Conservation (phyloP, 306 rosid genomes). For the Trifolium subterraneum region DNA sequence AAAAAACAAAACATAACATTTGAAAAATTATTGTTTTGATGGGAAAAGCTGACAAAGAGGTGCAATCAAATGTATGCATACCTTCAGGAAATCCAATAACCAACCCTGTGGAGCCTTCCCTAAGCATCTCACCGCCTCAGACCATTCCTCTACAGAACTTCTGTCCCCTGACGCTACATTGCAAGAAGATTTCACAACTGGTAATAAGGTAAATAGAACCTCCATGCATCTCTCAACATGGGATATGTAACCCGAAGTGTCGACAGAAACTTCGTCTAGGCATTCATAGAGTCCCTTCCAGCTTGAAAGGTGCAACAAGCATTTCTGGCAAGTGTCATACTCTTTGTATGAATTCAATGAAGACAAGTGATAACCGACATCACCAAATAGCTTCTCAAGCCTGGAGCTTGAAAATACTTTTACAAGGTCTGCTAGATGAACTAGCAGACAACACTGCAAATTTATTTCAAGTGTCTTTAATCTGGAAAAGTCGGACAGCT, state of each 20-base stretch:
- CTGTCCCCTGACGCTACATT: slow-evolving; percentile 34
- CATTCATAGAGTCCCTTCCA: slow-evolving; percentile 90
- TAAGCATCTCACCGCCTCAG: slow-evolving; percentile 75
- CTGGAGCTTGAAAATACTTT: slow-evolving; percentile 85
- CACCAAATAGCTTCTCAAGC: slow-evolving; percentile 71
- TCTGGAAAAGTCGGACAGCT: slow-evolving; percentile 79
- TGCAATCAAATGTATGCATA: slow-evolving; percentile 37
- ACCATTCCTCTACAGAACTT: slow-evolving; percentile 67
- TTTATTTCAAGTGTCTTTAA: slow-evolving; percentile 75
- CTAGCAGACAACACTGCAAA: slow-evolving; percentile 71
- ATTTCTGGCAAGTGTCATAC: slow-evolving; percentile 48
- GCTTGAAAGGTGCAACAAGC: slow-evolving; percentile 63
- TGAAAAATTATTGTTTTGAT: slow-evolving; percentile 13
- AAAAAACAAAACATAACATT: slow-evolving; percentile 18
- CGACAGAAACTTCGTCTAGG: slow-evolving; percentile 72
- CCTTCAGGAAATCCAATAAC: slow-evolving; percentile 79
- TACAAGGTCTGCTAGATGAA: slow-evolving; percentile 75
- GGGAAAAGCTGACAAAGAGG: slow-evolving; percentile 33
- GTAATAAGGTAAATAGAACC: slow-evolving; percentile 79
- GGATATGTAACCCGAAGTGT: slow-evolving; percentile 60
- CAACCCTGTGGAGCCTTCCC: slow-evolving; percentile 78
- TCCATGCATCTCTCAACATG: slow-evolving; percentile 79
- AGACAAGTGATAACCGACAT: slow-evolving; percentile 59
- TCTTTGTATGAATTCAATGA: slow-evolving; percentile 52
- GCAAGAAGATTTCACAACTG: slow-evolving; percentile 45